Evolutionary conservation across 345 rosid genomes (phyloP), one percentile per base, ranked within the genome.

Genomic region (Pelargonium nanum): DNA sequence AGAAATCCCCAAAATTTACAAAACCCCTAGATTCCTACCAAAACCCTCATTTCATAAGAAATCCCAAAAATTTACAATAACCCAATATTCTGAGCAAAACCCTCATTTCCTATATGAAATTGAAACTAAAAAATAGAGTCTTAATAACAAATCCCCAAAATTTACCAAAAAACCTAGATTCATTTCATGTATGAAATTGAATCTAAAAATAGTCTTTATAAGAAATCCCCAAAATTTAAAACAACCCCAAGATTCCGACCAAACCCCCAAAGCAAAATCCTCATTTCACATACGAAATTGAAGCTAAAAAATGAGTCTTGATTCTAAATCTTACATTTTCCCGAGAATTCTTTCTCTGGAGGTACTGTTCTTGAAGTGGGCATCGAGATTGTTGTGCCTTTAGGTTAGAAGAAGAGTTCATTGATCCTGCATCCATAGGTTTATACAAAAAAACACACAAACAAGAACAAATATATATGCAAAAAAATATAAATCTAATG

Each of bases 371-470:
- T 64, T 68, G 73, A 57, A 71, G 75, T 16, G 75, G 75, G 68
- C 56, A 65, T 53, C 73, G 65, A 22, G 68, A 67, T 16, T 55
- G 73, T 1, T 55, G 73, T 1, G 66, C 5, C 61, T 75, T 71
- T 53, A 24, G 26, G 21, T 5, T 61, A n/a, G 59, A 60, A 24
- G 66, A 68, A 25, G 74, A 62, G 56, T 52, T 56, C 20, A 59
- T 30, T 22, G 64, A 67, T 60, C 70, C 72, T 61, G 73, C 72
- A 58, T 75, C 73, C 79, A 71, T 75, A 67, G 53, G 40, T 58
- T 28, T 57, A 67, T 10, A 45, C 22, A 62, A 23, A 30, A 17
- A 59, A 26, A 45, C 19, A 52, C 20, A 56, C 55, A 17, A 22
- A 59, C 30, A 23, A 56, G 52, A 50, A 24, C 4, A 25, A 60